Conservation (phyloP, 495 filamentous ascomycete genomes). For the Neurospora sublineolata region DNA sequence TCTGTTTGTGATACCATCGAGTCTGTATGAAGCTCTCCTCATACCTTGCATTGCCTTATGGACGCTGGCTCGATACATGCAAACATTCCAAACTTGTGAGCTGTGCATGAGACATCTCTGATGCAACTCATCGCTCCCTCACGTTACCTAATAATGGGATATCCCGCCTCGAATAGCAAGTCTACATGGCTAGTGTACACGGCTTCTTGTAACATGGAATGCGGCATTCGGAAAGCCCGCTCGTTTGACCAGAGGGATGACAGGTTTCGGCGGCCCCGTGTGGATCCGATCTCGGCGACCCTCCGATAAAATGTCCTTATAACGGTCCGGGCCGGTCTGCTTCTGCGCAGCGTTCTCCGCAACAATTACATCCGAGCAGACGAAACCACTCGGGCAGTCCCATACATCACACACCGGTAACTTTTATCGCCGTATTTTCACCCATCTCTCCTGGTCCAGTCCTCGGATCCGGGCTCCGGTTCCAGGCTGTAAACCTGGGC, state of each 20-base stretch:
- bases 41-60: not conserved
- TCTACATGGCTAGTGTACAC: not conserved
- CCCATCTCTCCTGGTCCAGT: not conserved
- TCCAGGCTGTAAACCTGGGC: not conserved
- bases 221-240: not conserved
- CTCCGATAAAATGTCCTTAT: not conserved
- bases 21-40: not conserved
- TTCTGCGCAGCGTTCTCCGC: not conserved
- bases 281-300: not conserved
- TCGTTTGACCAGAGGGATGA: not conserved
- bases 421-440: not conserved
- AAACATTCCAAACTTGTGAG: not conserved
- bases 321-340: not conserved
- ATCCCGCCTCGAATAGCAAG: not conserved
- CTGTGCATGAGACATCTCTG: not conserved
- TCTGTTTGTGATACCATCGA: not conserved
- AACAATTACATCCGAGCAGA: not conserved
- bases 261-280: not conserved
- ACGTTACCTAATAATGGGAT: not conserved
- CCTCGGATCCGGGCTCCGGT: not conserved
- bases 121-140: not conserved
- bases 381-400: not conserved
- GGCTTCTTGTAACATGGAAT: not conserved
- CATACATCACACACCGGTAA: not conserved
- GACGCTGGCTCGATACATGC: not conserved